Base-by-base conservation (phyloP, 495 filamentous ascomycete genomes). In the Neurospora discreta region DNA sequence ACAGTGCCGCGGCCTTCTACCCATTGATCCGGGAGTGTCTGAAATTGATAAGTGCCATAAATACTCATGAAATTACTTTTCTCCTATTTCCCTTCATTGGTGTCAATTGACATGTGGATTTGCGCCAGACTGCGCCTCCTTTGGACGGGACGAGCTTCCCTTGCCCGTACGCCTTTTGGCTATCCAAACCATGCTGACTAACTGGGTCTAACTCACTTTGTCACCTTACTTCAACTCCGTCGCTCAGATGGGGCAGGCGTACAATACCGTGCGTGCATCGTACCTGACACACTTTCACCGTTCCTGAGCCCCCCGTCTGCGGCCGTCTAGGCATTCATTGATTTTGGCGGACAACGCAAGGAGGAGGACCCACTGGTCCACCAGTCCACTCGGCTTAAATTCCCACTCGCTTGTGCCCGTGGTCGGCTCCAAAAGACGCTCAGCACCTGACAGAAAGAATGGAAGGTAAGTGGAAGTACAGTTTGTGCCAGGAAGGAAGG, bases 371-470 rank as follows among this genome's bases (percentile, higher is more conserved):
- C 39, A 68, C 43, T 36, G 60, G 71, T 69, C 72, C 68, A 71
- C 60, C 65, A 18, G 30, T 42, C 39, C 71, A 73, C 73, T 73
- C 74, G 73, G 73, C 68, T 73, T 69, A 52, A 23, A 71, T 73
- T 73, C 60, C 71, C 74, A 71, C 77, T 78, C 77, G 77, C 77
- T 78, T 78, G 73, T 75, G 77, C 75, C 77, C 77, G 77, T 52
- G 52, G 70, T 73, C 72, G 73, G 76, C 72, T 78, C 75, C 77
- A 75, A 65, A 70, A 60, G 30, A 18, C 26, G 71, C 72, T 15
- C 40, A 20, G 68, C 15, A 65, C 33, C 33, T 36, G 33, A 36
- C 7, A 13, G 13, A 60, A 60, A 15, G 52, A n/a, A n/a, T n/a
- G 38, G 1, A 33, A 2, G 30, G 30, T 39, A 39, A 6, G 1